A percentile compares a stretch with the other conserved stretches of the same genome.
These are phyloP conservation scores for Anisogramma anomala DNA, from an alignment of 2,329 filamentous ascomycete species.

Conservation along the genomic window DNA sequence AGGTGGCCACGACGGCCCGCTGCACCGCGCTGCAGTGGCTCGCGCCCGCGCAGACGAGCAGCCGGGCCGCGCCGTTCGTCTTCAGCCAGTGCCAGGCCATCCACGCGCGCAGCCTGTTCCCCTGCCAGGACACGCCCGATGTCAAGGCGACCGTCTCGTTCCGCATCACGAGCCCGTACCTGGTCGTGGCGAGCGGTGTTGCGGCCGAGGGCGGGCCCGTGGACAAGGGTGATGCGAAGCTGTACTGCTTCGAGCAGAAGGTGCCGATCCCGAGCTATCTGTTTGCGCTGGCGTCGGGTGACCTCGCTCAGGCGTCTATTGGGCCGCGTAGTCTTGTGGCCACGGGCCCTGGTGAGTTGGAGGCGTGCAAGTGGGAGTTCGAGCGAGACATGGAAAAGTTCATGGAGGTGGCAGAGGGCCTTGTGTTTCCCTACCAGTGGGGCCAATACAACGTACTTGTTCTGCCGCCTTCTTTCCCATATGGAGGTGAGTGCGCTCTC, in stretches of 20 bases:
- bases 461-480: conserved; percentile 80
- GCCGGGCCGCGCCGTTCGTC: conserved; percentile 94
- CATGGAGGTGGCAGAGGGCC: conserved; percentile 70
- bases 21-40: conserved; percentile 96
- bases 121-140: conserved; percentile 94
- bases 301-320: conserved; percentile 75
- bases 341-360: conserved; percentile 77
- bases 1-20: conserved; percentile 68
- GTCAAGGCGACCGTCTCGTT: conserved; percentile 94
- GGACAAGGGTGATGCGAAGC: conserved; percentile 40
- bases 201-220: conserved; percentile 35
- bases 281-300: conserved; percentile 81
- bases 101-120: conserved; percentile 85
- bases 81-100: conserved; percentile 98
- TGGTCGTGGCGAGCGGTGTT: conserved; percentile 85
- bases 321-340: conserved; percentile 76
- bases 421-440: conserved; percentile 84
- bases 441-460: conserved; percentile 90
- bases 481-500: conserved; percentile 50
- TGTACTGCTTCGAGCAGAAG: conserved; percentile 80
- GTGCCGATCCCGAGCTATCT: conserved; percentile 92
- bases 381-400: conserved; percentile 87
- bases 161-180: conserved; percentile 72
- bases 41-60: conserved; percentile 83
- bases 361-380: conserved; percentile 80